Conservation (phyloP, 345 rosid genomes). For the Pugionium cornutum region DNA sequence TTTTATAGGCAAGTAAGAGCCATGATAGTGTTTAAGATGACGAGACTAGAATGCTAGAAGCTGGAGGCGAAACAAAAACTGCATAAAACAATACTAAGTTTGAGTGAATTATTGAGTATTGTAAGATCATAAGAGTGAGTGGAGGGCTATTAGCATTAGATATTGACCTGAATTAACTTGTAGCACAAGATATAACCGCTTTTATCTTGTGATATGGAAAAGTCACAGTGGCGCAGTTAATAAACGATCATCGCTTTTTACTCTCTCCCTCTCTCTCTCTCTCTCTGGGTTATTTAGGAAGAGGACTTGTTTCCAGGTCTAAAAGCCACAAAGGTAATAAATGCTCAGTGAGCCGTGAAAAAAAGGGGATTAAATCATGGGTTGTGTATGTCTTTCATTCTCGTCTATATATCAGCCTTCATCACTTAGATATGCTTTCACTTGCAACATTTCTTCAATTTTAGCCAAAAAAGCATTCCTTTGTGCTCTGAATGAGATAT, state of each 20-base stretch:
- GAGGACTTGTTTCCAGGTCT: slow-evolving; percentile 38
- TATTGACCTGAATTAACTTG: slow-evolving; percentile 32
- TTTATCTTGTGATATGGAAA: slow-evolving; percentile 9
- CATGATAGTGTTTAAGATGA: too few species aligned
- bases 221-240: background rate
- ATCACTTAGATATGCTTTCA: slow-evolving; percentile 22
- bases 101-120: too few species aligned
- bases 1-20: too few species aligned
- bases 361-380: slow-evolving; percentile 31
- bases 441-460: background rate
- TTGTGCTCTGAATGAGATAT: slow-evolving; percentile 7
- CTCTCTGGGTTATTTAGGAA: slow-evolving; percentile 1
- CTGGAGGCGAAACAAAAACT: too few species aligned
- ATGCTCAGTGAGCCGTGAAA: slow-evolving; percentile 39
- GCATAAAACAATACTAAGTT: too few species aligned
- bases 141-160: slow-evolving; percentile 23
- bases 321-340: slow-evolving; percentile 36
- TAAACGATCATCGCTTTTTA: slow-evolving; percentile 25
- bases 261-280: background rate
- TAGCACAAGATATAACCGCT: slow-evolving; percentile 30
- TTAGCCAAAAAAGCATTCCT: slow-evolving; percentile 14
- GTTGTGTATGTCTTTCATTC: slow-evolving; percentile 24
- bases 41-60: too few species aligned
- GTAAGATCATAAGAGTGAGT: too few species aligned
- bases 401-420: slow-evolving; percentile 21